Base-by-base conservation (phyloP, 2,329 filamentous ascomycete species). In the Canariomyces notabilis region DNA sequence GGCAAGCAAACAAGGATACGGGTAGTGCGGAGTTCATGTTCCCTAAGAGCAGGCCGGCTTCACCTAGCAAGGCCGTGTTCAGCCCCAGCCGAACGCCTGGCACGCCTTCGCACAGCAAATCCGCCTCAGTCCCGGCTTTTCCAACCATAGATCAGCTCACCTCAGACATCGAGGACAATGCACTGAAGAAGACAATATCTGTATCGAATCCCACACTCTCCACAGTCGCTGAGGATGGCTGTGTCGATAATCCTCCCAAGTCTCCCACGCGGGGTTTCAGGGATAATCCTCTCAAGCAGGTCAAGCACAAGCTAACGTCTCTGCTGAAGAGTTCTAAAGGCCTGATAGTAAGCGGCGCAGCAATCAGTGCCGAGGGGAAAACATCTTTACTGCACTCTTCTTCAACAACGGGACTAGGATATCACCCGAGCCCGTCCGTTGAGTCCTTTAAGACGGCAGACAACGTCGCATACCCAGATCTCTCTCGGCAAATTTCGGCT, bases 281-380 rank as follows among this genome's bases (percentile, higher is more conserved):
- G 6, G 89, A 94, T 55, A 91, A 85, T 48, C 89, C 89, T 5
- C 67, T 96, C 49, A 95, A 90, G 65, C 89, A 93, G 42, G 90
- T 93, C 21, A 97, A 95, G 69, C 88, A 87, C 60, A 94, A 89
- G 63, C 74, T 97, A 38, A 94, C 91, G 37, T 95, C 90, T 8
- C 89, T 95, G 49, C 73, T 96, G 57, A 90, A 89, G 66, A 87
- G 84, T 45, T 93, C 90, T 4, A 91, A 87, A 64, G 87, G 85
- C 12, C 78, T 96, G 39, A 83, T 96, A 52, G 88, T 85, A 15
- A 94, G 86, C 56, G 91, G 80, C 56, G 80, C 79, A 2, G 78
- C 75, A 14, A 67, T 79, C 31, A 83, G 79, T 56, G 79, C 79
- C 0, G 80, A 83, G 55, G 76, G 77, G 6, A 83, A 82, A 55